These are phyloP conservation scores for Pseudogymnoascus sp. DNA, from an alignment of 2,329 filamentous ascomycete species.

Conservation along the genomic window DNA sequence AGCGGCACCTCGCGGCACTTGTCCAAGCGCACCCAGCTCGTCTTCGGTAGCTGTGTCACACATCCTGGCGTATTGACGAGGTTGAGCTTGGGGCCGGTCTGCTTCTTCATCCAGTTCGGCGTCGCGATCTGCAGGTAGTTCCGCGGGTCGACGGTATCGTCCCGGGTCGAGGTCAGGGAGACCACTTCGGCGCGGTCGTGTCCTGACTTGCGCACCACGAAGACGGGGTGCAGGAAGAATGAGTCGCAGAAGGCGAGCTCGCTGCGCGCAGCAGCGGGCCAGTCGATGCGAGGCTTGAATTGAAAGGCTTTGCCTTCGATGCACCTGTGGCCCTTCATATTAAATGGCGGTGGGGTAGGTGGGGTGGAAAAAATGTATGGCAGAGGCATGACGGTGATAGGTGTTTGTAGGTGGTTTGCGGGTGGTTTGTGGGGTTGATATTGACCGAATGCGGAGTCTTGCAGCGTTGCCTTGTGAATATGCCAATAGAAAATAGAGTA, in stretches of 20 bases:
- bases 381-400: background rate
- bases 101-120: conserved; percentile 8
- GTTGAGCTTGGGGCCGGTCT: background rate
- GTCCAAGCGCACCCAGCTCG: background rate
- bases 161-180: background rate
- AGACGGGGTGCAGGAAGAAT: background rate
- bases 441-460: background rate
- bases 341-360: background rate
- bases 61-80: background rate
- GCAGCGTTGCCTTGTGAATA: background rate
- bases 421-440: background rate
- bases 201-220: background rate
- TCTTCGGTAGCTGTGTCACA: background rate
- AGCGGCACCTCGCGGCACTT: background rate
- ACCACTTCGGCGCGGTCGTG: conserved; percentile 1
- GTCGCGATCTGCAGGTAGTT: conserved; percentile 7
- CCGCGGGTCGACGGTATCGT: background rate
- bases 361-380: background rate
- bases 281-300: conserved; percentile 1
- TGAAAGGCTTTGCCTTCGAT: conserved; percentile 4
- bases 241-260: background rate
- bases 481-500: conserved; percentile 5
- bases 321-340: conserved; percentile 1
- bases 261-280: background rate
- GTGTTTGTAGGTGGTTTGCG: background rate